Conservation (phyloP, 2,329 filamentous ascomycete species). For the Botrytis hyacinthi region DNA sequence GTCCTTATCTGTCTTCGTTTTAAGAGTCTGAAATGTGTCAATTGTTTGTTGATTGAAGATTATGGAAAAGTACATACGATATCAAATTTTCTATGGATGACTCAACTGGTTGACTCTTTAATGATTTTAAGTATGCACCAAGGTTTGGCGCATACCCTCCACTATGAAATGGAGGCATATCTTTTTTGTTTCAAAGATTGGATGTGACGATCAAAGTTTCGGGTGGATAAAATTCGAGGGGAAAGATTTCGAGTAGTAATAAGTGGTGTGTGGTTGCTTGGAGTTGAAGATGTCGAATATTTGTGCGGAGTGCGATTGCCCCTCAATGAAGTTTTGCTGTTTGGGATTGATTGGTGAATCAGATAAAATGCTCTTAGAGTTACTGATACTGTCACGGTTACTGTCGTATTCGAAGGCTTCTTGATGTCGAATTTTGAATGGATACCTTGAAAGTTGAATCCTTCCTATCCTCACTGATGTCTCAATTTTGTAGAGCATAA, state of each 20-base stretch:
- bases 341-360: neutral
- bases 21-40: constrained; percentile 56
- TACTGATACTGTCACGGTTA: neutral
- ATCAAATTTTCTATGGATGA: constrained; percentile 80
- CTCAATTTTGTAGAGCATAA: neutral
- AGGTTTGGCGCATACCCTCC: constrained; percentile 67
- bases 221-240: neutral
- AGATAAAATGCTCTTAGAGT: neutral
- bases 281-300: neutral
- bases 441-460: neutral
- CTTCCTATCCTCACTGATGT: neutral
- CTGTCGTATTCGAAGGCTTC: neutral
- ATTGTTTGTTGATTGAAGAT: constrained; percentile 7
- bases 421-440: neutral
- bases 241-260: neutral
- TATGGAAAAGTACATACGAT: constrained; percentile 53
- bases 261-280: neutral
- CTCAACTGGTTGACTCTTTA: constrained; percentile 74
- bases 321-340: neutral
- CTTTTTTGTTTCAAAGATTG: neutral
- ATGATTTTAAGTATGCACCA: constrained; percentile 72
- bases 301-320: neutral
- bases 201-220: neutral
- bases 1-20: constrained; percentile 88
- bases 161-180: constrained; percentile 13